Percentiles rank a stretch among this genome's conserved stretches.
phyloP scores from a whole-genome alignment of 1,284 basidiomycete genomes.

The Apiotrichum montevideense region DNA sequence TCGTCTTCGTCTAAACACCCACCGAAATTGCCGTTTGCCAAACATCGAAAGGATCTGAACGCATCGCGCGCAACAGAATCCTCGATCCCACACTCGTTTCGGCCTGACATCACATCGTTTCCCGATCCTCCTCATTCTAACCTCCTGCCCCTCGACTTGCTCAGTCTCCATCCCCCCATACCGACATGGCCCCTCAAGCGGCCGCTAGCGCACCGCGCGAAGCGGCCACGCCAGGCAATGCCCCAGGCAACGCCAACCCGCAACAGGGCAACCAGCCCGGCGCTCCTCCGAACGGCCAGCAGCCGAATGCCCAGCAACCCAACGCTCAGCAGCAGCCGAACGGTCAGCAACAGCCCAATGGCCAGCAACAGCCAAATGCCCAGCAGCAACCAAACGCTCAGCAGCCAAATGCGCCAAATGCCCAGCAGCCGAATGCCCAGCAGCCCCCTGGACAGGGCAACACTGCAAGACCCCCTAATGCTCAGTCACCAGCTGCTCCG shows the following conservation, averaged over 20 bases:
- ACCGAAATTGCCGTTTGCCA: too few relatives aligned
- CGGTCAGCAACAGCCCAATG: neutral
- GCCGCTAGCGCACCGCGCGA: neutral
- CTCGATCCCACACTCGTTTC: too few relatives aligned
- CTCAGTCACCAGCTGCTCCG: too few relatives aligned
- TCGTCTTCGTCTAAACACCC: too few relatives aligned
- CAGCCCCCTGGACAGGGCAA: neutral
- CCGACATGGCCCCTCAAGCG: slow-evolving; percentile 1
- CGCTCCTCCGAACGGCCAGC: too few relatives aligned
- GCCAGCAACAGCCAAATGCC: neutral
- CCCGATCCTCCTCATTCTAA: too few relatives aligned
- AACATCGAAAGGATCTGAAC: too few relatives aligned
- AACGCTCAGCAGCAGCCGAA: neutral
- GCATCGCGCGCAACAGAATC: too few relatives aligned
- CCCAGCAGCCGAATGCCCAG: neutral
- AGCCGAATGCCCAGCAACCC: neutral
- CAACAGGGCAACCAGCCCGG: neutral
- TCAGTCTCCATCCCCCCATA: neutral
- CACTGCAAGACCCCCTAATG: neutral
- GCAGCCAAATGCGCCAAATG: neutral
- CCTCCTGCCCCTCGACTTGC: too few relatives aligned
- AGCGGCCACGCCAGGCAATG: neutral
- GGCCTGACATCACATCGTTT: too few relatives aligned
- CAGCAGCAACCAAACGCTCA: neutral
- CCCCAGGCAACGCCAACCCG: neutral